These are phyloP conservation scores for Petrea volubilis DNA, from an alignment of 257 asterid genomes.

Conservation along the genomic window DNA sequence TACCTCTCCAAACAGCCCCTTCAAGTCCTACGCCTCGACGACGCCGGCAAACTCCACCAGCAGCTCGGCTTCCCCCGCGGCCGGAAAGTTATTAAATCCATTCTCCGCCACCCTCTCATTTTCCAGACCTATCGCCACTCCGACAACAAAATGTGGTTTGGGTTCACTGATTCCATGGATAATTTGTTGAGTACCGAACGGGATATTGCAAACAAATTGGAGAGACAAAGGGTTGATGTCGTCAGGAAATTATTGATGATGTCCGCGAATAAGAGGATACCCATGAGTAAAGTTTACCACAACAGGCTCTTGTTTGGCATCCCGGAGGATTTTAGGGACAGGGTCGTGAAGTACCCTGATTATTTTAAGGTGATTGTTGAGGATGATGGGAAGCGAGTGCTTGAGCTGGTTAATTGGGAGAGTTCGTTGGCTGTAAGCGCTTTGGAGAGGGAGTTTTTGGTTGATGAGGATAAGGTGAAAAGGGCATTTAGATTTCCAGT, in stretches of 20 bases:
- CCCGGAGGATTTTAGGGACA: constrained; percentile 81
- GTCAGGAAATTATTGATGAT: constrained; percentile 84
- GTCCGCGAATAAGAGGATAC: constrained; percentile 62
- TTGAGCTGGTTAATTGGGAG: constrained; percentile 87
- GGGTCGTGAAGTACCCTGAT: constrained; percentile 61
- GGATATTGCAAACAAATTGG: constrained; percentile 42
- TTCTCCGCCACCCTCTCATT: constrained; percentile 71
- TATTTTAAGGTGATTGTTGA: constrained; percentile 57
- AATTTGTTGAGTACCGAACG: constrained; percentile 45
- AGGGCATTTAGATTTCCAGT: constrained; percentile 70
- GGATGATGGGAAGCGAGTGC: constrained; percentile 65
- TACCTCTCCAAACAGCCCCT: constrained; percentile 75
- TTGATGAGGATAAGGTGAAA: constrained; percentile 82
- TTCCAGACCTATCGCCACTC: constrained; percentile 69
- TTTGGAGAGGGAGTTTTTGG: constrained; percentile 68
- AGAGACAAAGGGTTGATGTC: constrained; percentile 49
- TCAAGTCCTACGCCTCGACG: constrained; percentile 73
- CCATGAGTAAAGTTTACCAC: constrained; percentile 78
- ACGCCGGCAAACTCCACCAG: constrained; percentile 83
- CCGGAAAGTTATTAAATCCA: constrained; percentile 58
- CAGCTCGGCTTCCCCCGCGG: constrained; percentile 94
- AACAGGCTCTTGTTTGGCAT: constrained; percentile 77
- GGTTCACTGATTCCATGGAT: constrained; percentile 77
- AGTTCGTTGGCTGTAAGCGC: constrained; percentile 66
- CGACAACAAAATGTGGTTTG: constrained; percentile 82